A percentile compares a stretch with the other conserved stretches of the same genome.
Conservation (phyloP, 805 yeast genomes). For the Candida morakotiae region DNA sequence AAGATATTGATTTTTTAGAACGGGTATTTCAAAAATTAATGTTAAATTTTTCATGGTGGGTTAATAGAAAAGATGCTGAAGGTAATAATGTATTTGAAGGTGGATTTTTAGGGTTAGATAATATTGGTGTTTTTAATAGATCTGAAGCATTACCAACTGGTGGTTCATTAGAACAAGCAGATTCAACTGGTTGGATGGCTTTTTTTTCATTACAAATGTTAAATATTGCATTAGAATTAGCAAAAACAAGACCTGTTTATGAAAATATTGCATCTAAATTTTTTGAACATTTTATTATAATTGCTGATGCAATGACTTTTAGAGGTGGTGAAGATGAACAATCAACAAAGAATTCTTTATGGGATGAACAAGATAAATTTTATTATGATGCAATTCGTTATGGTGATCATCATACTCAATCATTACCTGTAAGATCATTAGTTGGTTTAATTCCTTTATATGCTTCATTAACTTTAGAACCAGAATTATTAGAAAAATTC, state of each 20-base stretch:
- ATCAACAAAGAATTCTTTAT: conserved; percentile 57
- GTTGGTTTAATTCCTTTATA: conserved; percentile 91
- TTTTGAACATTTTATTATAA: conserved; percentile 85
- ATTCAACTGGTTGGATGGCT: conserved; percentile 98
- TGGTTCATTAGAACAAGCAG: conserved; percentile 87
- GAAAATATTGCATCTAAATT: conserved; percentile 93
- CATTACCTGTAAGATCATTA: conserved; percentile 79
- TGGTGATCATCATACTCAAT: conserved; percentile 63
- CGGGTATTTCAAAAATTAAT: conserved; percentile 88
- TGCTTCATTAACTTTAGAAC: conserved; percentile 85
- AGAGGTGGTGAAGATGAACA: conserved; percentile 40
- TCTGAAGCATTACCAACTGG: conserved; percentile 93
- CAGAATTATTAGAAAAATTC: conserved; percentile 70
- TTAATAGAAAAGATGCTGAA: conserved; percentile 78
- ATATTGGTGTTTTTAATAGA: conserved; percentile 88
- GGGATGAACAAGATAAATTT: conserved; percentile 88
- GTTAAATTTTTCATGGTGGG: conserved; percentile 97
- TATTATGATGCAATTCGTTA: conserved; percentile 88
- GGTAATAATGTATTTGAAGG: conserved; percentile 93
- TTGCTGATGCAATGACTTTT: conserved; percentile 91
- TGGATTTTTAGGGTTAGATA: conserved; percentile 89
- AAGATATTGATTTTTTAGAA: conserved; percentile 80
- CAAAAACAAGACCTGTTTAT: conserved; percentile 79
- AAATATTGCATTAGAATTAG: conserved; percentile 86
- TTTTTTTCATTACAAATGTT: conserved; percentile 87